phyloP scores from a whole-genome alignment of 2,329 filamentous ascomycete species.

The Bipolaris bicolor region DNA sequence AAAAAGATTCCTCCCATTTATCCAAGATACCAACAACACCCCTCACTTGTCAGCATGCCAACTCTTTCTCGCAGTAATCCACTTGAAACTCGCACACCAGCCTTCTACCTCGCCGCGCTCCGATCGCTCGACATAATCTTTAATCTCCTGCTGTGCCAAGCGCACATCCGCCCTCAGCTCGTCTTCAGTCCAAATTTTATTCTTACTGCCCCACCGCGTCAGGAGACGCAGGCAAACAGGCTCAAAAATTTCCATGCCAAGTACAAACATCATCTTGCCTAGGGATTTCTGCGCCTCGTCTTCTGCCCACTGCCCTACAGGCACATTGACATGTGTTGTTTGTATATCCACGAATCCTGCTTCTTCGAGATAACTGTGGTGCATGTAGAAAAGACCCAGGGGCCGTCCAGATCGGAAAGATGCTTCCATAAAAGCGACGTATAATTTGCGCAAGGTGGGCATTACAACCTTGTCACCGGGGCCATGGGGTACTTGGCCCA shows the following conservation, averaged over 20 bases:
- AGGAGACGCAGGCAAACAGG: slow-evolving; percentile 34
- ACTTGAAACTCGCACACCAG: slow-evolving; percentile 47
- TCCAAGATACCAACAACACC: neutral
- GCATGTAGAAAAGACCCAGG: slow-evolving; percentile 53
- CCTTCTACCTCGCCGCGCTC: slow-evolving; percentile 37
- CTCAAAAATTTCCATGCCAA: slow-evolving; percentile 44
- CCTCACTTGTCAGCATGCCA: slow-evolving; percentile 22
- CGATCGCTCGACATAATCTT: slow-evolving; percentile 32
- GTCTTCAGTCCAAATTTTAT: slow-evolving; percentile 36
- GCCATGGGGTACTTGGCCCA: slow-evolving; percentile 29
- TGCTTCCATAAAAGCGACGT: slow-evolving; percentile 44
- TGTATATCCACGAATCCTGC: slow-evolving; percentile 55
- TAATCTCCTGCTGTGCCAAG: slow-evolving; percentile 35
- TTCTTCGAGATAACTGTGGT: slow-evolving; percentile 47
- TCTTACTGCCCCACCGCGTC: slow-evolving; percentile 38
- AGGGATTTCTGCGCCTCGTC: slow-evolving; percentile 41
- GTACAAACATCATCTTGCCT: slow-evolving; percentile 44
- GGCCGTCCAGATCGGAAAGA: slow-evolving; percentile 50
- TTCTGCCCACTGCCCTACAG: slow-evolving; percentile 42
- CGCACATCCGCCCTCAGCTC: slow-evolving; percentile 33
- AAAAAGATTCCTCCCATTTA: neutral
- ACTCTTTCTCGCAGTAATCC: slow-evolving; percentile 43
- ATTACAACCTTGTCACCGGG: slow-evolving; percentile 17
- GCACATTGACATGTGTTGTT: slow-evolving; percentile 49
- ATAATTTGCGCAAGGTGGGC: slow-evolving; percentile 37